These are phyloP conservation scores for Saccharomyces mikatae DNA, from an alignment of 805 yeast genomes.

Conservation along the genomic window DNA sequence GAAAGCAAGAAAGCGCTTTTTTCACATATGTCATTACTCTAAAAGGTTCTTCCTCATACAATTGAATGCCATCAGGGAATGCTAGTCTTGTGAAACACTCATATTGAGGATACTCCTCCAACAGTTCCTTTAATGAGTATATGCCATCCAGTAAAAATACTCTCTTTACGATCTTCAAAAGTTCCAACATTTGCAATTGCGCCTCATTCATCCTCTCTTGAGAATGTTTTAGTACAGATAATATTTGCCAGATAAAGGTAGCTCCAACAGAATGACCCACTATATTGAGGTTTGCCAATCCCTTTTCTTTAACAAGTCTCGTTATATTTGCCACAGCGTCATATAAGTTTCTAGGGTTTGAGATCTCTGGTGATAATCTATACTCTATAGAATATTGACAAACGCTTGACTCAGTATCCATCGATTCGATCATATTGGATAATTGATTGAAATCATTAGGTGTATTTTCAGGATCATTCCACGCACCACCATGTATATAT, in stretches of 20 bases:
- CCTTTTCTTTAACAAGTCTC: constrained; percentile 13
- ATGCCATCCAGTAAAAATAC: constrained; percentile 60
- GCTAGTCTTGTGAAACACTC: constrained; percentile 51
- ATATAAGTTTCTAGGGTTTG: constrained; percentile 52
- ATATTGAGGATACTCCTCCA: constrained; percentile 57
- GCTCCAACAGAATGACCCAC: constrained; percentile 84
- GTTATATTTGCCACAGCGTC: constrained; percentile 46
- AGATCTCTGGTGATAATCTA: constrained; percentile 52
- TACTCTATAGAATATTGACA: constrained; percentile 44
- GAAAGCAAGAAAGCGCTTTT: constrained; percentile 1
- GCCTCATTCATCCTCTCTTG: constrained; percentile 1
- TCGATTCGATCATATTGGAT: constrained; percentile 5
- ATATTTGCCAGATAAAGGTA: constrained; percentile 49
- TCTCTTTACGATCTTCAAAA: constrained; percentile 12
- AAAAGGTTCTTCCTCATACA: neutral
- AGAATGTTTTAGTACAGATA: constrained; percentile 11
- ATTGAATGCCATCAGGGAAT: constrained; percentile 29
- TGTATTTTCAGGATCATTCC: constrained; percentile 67
- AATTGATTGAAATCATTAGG: constrained; percentile 43
- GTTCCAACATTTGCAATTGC: neutral
- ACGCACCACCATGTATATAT: constrained; percentile 82
- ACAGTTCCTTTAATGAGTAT: constrained; percentile 42
- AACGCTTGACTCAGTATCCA: constrained; percentile 5
- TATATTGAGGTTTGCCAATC: constrained; percentile 28
- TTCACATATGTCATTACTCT: neutral